Evolutionary conservation across 495 filamentous ascomycete genomes (phyloP), one percentile per base, ranked within the genome.

Genomic region (Apiosordaria backusii): DNA sequence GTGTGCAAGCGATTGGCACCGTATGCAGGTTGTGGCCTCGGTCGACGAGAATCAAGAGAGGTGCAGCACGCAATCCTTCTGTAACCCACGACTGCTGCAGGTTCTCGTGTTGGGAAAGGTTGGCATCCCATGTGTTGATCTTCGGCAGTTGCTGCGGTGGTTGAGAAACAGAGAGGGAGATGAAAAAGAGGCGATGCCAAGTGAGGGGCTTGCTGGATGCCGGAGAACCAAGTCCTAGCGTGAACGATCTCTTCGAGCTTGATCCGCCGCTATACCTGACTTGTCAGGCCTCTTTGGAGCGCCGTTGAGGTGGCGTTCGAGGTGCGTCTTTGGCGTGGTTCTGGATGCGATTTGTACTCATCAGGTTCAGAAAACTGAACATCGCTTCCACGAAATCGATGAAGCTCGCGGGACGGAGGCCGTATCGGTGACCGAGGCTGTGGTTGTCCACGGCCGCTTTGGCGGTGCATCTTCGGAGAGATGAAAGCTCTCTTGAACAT

Each of bases 141-240:
- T 35, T 61, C 59, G 59, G 59, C 59, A 61, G 59, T 61, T 61
- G 27, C n/a, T 45, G 27, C 29, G 24, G 18, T 61, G 59, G 29
- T 29, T 35, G 24, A 61, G 21, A 59, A 25, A 24, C 19, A 9
- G 24, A 27, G 7, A 27, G 10, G 16, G 57, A 27, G 22, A 24
- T 27, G 57, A 59, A 5, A n/a, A 59, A 27, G 57, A 59, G 19
- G 57, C 25, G 19, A 27, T 22, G 57, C 57, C 25, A 59, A 27
- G 57, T 57, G 57, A 27, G 23, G 57, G 57, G 24, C 24, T 18
- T 27, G 16, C 57, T 24, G 59, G 18, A 15, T 29, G 18, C 25
- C 27, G 59, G 27, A 19, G 16, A 18, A n/a, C 0, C 26, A 4
- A 40, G 26, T 55, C 52, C 59, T 61, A 61, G 59, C 29, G 59